Percentiles rank a stretch among this genome's conserved stretches.
Evolutionary conservation across 2,329 filamentous ascomycete species (phyloP).

Genomic region (Fusarium veterinarium): DNA sequence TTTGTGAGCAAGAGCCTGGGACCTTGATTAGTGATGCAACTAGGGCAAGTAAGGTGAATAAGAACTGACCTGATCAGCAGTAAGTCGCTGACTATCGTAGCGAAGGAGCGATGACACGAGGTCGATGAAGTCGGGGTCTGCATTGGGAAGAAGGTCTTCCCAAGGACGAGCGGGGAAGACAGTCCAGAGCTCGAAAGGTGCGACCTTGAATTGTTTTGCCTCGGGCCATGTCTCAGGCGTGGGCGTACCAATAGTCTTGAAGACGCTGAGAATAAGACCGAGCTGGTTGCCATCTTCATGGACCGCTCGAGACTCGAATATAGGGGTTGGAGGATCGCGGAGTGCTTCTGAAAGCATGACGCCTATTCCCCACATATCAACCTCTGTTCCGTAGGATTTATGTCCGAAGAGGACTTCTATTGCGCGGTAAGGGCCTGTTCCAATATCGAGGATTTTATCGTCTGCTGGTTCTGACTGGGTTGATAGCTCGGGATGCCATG

Average conservation of each 20-base stretch:
- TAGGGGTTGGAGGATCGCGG: conserved; percentile 63
- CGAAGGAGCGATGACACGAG: conserved; percentile 75
- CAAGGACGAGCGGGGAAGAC: conserved; percentile 76
- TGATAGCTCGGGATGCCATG: conserved; percentile 76
- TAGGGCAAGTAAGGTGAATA: no score
- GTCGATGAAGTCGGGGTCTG: conserved; percentile 68
- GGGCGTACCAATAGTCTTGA: conserved; percentile 90
- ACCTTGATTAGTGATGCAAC: conserved; percentile 1
- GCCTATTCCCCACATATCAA: conserved; percentile 93
- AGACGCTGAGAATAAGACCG: conserved; percentile 90
- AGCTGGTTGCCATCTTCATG: conserved; percentile 90
- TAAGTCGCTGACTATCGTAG: conserved; percentile 78
- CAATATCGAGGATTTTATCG: conserved; percentile 89
- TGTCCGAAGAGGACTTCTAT: conserved; percentile 92
- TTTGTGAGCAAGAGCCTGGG: conserved; percentile 41
- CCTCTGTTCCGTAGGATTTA: conserved; percentile 73
- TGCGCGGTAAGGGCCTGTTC: conserved; percentile 89
- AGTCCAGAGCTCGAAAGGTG: conserved; percentile 92
- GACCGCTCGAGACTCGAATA: conserved; percentile 82
- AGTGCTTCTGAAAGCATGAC: conserved; percentile 84
- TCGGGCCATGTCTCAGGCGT: conserved; percentile 86
- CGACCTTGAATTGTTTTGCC: conserved; percentile 71
- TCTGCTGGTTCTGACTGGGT: conserved; percentile 72
- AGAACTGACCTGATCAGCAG: conserved; percentile 62
- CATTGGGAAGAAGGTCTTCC: conserved; percentile 74